Conservation (phyloP, 768 basidiomycete genomes). For the Melanogaster broomeanus region DNA sequence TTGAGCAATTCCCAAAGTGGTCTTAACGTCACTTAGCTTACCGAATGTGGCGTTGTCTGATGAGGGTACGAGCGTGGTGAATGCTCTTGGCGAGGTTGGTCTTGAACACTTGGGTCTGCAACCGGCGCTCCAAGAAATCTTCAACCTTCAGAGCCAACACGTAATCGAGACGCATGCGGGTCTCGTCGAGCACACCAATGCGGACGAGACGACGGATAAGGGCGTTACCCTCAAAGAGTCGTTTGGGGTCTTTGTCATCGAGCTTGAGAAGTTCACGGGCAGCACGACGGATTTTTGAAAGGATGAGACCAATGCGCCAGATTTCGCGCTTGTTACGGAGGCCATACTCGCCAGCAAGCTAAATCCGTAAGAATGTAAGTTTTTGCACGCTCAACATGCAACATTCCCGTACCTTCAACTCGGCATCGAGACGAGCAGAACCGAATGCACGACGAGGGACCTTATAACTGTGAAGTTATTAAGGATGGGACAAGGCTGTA, state of each 20-base stretch:
- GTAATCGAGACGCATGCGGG: slow-evolving; percentile 99
- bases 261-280: slow-evolving; percentile 99
- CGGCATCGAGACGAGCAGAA: slow-evolving; percentile 97
- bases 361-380: slow-evolving; percentile 7
- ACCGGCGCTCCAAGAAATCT: slow-evolving; percentile 98
- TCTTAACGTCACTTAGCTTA: slow-evolving; percentile 37
- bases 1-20: neutral
- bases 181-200: slow-evolving; percentile 99
- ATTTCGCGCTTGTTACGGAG: slow-evolving; percentile 99
- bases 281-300: slow-evolving; percentile 99
- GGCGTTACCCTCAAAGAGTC: slow-evolving; percentile 99
- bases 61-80: slow-evolving; percentile 97
- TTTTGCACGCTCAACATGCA: neutral
- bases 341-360: slow-evolving; percentile 99
- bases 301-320: slow-evolving; percentile 97
- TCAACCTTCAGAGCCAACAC: slow-evolving; percentile 98
- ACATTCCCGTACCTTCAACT: slow-evolving; percentile 79
- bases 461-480: slow-evolving; percentile 82
- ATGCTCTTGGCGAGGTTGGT: slow-evolving; percentile 96
- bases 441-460: slow-evolving; percentile 97
- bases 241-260: slow-evolving; percentile 99
- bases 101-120: slow-evolving; percentile 99
- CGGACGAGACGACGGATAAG: slow-evolving; percentile 96
- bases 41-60: slow-evolving; percentile 98
- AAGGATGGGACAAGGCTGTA: slow-evolving; percentile 63